phyloP scores from a whole-genome alignment of 2,329 filamentous ascomycete species.

The Pezicula carpinea region DNA sequence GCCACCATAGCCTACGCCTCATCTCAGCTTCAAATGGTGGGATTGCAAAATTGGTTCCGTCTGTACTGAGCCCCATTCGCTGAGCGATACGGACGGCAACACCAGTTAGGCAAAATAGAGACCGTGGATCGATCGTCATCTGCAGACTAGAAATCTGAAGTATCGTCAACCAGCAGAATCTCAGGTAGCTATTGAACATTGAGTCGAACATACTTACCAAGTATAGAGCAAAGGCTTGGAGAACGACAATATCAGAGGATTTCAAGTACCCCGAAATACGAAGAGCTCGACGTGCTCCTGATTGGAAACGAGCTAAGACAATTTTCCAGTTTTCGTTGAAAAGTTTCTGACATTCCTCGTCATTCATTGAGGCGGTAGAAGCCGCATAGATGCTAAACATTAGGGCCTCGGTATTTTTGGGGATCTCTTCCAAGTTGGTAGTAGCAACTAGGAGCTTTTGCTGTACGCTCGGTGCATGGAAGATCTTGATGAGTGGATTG shows the following conservation, averaged over 20 bases:
- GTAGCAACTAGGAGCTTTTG: slow-evolving; percentile 59
- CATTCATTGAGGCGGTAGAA: slow-evolving; percentile 53
- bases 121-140: slow-evolving; percentile 31
- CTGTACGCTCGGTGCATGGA: slow-evolving; percentile 62
- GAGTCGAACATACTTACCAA: too few species aligned
- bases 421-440: slow-evolving; percentile 39
- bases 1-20: slow-evolving; percentile 57
- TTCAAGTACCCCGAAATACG: slow-evolving; percentile 62
- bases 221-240: slow-evolving; percentile 66
- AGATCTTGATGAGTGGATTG: slow-evolving; percentile 64
- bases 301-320: slow-evolving; percentile 49
- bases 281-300: slow-evolving; percentile 59
- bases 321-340: slow-evolving; percentile 49
- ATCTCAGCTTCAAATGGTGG: slow-evolving; percentile 52
- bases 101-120: slow-evolving; percentile 44
- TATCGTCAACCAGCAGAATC: too few species aligned
- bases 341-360: slow-evolving; percentile 45
- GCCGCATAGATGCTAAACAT: slow-evolving; percentile 64
- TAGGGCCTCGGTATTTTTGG: slow-evolving; percentile 55
- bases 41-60: slow-evolving; percentile 28
- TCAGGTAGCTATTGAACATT: too few species aligned
- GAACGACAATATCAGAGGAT: slow-evolving; percentile 56
- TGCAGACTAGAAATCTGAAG: slow-evolving; percentile 30
- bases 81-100: slow-evolving; percentile 44
- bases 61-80: slow-evolving; percentile 43